phyloP scores from a whole-genome alignment of 345 rosid genomes.

The Sisymbrium irio region DNA sequence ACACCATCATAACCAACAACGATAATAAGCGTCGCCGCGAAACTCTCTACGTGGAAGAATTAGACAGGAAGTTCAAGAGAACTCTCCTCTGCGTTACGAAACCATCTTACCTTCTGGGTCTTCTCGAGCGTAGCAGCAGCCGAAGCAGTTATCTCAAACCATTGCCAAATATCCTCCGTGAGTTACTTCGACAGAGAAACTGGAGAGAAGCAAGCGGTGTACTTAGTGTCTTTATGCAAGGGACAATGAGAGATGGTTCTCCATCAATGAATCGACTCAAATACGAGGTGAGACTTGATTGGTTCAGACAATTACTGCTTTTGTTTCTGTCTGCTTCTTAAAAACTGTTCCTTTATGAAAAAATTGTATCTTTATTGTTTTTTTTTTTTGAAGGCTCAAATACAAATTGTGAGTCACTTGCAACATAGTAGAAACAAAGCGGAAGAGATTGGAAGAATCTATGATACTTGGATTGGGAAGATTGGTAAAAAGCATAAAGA shows the following conservation, averaged over 20 bases:
- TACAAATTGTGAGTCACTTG: conserved; percentile 55
- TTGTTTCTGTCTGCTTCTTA: background rate
- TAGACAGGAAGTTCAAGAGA: conserved; percentile 37
- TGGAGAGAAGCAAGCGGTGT: conserved; percentile 74
- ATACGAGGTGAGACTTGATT: conserved; percentile 42
- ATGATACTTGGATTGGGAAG: conserved; percentile 70
- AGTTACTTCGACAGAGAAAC: conserved; percentile 49
- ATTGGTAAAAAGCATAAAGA: conserved; percentile 44
- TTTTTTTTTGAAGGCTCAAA: conserved; percentile 44
- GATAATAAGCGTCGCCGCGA: background rate
- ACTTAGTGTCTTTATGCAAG: conserved; percentile 56
- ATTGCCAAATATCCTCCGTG: conserved; percentile 40
- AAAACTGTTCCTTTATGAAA: background rate
- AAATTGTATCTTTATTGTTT: too few species aligned
- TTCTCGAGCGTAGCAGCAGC: conserved; percentile 29
- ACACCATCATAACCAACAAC: background rate
- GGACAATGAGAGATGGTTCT: conserved; percentile 43
- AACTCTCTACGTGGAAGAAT: background rate
- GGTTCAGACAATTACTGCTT: background rate
- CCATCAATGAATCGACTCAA: conserved; percentile 56
- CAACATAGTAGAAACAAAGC: conserved; percentile 29
- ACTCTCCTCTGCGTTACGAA: conserved; percentile 35
- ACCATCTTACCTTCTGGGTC: conserved; percentile 52
- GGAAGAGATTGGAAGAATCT: conserved; percentile 42
- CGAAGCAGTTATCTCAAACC: conserved; percentile 44